These are phyloP conservation scores for Penicillium tannophilum DNA, from an alignment of 495 filamentous ascomycete genomes.

Conservation along the genomic window DNA sequence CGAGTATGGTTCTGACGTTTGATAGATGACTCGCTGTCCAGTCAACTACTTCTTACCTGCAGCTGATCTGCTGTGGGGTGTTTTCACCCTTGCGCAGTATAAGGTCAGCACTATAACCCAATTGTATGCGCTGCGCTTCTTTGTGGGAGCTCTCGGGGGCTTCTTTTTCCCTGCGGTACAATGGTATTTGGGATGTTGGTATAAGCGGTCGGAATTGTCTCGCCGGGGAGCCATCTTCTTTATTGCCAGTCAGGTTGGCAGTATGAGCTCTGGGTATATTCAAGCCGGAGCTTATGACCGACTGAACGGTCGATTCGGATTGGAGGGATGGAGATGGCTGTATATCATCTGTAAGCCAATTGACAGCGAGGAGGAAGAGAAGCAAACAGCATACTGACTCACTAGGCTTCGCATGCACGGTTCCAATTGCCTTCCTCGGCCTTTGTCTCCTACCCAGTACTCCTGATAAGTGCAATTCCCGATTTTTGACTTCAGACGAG, in stretches of 20 bases:
- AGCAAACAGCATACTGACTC: not conserved
- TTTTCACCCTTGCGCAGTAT: constrained; percentile 45
- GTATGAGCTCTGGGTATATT: constrained; percentile 46
- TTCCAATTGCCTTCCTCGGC: constrained; percentile 29
- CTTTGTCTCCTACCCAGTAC: constrained; percentile 40
- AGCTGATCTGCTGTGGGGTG: constrained; percentile 44
- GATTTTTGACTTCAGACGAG: constrained; percentile 38
- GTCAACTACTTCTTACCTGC: constrained; percentile 33
- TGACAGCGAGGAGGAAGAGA: not conserved
- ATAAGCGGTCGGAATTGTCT: constrained; percentile 34
- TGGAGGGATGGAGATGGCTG: constrained; percentile 52
- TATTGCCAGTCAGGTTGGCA: constrained; percentile 43
- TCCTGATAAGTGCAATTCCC: constrained; percentile 41
- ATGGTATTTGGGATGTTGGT: constrained; percentile 38
- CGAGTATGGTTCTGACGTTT: not conserved
- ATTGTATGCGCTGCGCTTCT: constrained; percentile 66
- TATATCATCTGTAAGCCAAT: constrained; percentile 44
- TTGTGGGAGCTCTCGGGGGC: constrained; percentile 82
- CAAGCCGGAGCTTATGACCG: constrained; percentile 42
- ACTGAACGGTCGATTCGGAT: constrained; percentile 42
- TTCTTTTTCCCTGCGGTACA: constrained; percentile 66
- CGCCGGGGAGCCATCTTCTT: constrained; percentile 49
- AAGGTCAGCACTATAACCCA: constrained; percentile 32
- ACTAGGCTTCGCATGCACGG: constrained; percentile 33
- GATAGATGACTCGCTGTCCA: constrained; percentile 31